phyloP scores from a whole-genome alignment of 1,284 basidiomycete species.

The Microbotryum lychnidis-dioicae region DNA sequence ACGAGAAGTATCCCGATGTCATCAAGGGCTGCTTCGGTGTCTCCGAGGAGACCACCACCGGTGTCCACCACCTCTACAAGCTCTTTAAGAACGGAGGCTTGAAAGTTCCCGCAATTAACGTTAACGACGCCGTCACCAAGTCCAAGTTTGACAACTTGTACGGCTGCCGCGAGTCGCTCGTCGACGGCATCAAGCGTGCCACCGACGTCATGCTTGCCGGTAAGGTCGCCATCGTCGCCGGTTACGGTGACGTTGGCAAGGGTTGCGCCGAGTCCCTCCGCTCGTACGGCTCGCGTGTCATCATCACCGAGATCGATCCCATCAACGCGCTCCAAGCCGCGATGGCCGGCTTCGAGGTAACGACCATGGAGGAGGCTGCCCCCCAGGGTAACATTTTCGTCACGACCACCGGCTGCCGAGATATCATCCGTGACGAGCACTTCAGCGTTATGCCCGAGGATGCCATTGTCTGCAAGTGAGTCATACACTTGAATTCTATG shows the following conservation, averaged over 20 bases:
- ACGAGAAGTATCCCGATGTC: slow-evolving; percentile 91
- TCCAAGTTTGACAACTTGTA: slow-evolving; percentile 89
- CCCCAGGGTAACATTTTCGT: slow-evolving; percentile 85
- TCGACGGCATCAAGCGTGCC: slow-evolving; percentile 99
- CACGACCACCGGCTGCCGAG: slow-evolving; percentile 97
- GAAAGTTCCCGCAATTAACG: slow-evolving; percentile 98
- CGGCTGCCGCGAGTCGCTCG: slow-evolving; percentile 97
- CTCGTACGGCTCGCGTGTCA: slow-evolving; percentile 91
- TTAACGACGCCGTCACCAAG: slow-evolving; percentile 90
- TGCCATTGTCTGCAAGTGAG: slow-evolving; percentile 88
- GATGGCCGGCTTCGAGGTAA: slow-evolving; percentile 99
- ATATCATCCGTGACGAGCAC: slow-evolving; percentile 91
- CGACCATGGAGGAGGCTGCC: slow-evolving; percentile 96
- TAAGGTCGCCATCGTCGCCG: slow-evolving; percentile 97
- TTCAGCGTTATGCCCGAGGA: slow-evolving; percentile 94
- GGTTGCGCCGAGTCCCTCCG: slow-evolving; percentile 96
- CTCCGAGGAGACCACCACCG: slow-evolving; percentile 98
- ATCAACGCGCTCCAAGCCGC: slow-evolving; percentile 99
- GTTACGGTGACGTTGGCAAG: slow-evolving; percentile 98
- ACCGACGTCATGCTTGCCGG: slow-evolving; percentile 99
- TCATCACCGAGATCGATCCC: slow-evolving; percentile 97
- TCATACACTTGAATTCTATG: too few relatives aligned
- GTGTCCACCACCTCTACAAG: slow-evolving; percentile 99
- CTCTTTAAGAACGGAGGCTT: slow-evolving; percentile 90
- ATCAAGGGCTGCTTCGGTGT: slow-evolving; percentile 67